phyloP scores from a whole-genome alignment of 495 filamentous ascomycete species.

The Penicillium macrosclerotiorum region DNA sequence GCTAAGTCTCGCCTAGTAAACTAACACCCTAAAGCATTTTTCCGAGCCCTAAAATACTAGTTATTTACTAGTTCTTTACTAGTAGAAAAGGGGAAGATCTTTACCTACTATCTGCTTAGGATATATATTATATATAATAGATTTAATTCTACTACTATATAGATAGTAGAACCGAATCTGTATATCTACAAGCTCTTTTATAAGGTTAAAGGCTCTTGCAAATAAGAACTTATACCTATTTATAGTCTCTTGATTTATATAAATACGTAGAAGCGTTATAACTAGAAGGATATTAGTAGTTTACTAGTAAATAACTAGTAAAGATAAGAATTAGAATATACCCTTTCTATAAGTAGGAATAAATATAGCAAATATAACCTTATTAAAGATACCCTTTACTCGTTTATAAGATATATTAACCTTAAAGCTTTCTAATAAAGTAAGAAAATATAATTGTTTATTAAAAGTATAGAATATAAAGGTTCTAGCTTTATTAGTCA shows the following conservation, averaged over 20 bases:
- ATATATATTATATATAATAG: conserved; percentile 1
- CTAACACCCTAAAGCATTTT: neutral
- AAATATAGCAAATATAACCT: conserved; percentile 2
- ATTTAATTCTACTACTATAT: neutral
- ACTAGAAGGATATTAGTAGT: neutral
- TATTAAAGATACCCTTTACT: neutral
- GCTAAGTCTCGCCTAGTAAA: neutral
- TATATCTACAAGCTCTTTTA: neutral
- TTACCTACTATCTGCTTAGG: neutral
- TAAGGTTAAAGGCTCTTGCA: neutral
- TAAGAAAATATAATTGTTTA: neutral
- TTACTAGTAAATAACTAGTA: neutral
- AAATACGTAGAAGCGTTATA: neutral
- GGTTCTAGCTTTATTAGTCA: too few species aligned
- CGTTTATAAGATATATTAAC: neutral
- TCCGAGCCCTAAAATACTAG: neutral
- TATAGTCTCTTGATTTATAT: neutral
- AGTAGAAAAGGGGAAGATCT: neutral
- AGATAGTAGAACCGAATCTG: neutral
- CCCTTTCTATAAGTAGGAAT: neutral
- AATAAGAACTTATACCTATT: neutral
- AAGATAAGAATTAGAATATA: neutral
- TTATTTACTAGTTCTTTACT: neutral
- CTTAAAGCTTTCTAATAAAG: neutral
- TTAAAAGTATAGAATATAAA: neutral